Evolutionary conservation across 176 grass and related monocot species (phyloP).

Genomic region (Musa itinerans): DNA sequence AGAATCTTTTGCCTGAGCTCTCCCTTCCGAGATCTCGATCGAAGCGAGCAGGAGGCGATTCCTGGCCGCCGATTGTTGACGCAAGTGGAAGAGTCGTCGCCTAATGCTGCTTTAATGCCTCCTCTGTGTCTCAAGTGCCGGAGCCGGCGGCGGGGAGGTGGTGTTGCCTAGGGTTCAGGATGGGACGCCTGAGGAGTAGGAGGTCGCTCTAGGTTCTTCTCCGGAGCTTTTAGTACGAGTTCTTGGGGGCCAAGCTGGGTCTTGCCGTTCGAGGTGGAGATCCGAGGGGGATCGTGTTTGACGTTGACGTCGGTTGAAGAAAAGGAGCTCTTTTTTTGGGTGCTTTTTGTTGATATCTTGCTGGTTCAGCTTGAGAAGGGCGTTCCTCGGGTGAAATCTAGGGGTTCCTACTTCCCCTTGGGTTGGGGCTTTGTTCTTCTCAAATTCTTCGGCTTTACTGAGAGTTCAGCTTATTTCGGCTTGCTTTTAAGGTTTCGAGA

Average conservation of each 20-base stretch:
- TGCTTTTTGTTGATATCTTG: not conserved
- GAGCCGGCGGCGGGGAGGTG: not conserved
- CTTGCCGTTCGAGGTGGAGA: not conserved
- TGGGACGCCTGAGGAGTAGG: not conserved
- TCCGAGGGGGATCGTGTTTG: not conserved
- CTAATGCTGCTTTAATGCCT: not conserved
- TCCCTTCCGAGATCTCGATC: too few relatives aligned
- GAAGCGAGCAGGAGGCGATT: too few relatives aligned
- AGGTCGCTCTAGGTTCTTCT: not conserved
- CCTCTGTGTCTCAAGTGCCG: not conserved
- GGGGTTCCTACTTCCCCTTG: too few relatives aligned
- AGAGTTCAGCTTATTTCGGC: not conserved
- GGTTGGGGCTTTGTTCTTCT: not conserved
- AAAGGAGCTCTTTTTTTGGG: not conserved
- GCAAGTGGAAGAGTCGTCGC: not conserved
- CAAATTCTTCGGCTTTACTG: not conserved
- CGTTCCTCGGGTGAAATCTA: too few relatives aligned
- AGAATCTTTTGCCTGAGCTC: too few relatives aligned
- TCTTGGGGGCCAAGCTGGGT: too few relatives aligned
- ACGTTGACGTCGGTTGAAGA: not conserved
- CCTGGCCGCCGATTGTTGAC: too few relatives aligned
- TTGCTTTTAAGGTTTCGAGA: not conserved
- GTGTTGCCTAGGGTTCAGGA: not conserved
- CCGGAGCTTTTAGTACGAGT: not conserved
- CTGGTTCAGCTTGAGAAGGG: not conserved